Evolutionary conservation across 257 asterid genomes (phyloP).

Genomic region (Fraxinus quadrangulata): DNA sequence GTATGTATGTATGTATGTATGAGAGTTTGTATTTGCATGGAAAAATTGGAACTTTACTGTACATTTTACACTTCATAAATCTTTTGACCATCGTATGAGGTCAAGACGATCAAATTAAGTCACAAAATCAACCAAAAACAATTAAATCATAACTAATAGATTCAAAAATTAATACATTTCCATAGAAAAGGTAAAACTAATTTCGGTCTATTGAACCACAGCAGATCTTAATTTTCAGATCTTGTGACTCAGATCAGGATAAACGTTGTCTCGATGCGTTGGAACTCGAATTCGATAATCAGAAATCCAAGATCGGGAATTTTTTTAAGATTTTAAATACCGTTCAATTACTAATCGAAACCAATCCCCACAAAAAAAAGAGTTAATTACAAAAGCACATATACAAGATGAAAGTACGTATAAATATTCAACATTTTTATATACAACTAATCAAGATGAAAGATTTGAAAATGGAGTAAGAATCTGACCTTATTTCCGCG

Average conservation of each 20-base stretch:
- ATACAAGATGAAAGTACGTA: too few species aligned
- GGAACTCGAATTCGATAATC: neutral
- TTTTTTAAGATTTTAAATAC: neutral
- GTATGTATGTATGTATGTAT: too few species aligned
- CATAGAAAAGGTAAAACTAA: neutral
- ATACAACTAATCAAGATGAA: neutral
- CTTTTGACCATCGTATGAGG: neutral
- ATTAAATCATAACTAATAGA: neutral
- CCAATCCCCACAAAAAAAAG: neutral
- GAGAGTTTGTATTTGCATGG: too few species aligned
- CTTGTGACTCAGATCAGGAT: neutral
- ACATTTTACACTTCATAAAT: too few species aligned
- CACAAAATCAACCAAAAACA: neutral
- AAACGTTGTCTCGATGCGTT: neutral
- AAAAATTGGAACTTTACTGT: neutral
- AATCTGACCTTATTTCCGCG: neutral
- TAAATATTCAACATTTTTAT: too few species aligned
- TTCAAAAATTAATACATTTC: neutral
- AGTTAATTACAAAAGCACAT: neutral
- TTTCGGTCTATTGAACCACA: neutral
- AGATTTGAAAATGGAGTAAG: neutral
- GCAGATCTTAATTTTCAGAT: neutral
- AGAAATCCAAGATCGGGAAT: neutral
- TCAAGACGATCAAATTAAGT: neutral
- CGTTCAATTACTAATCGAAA: neutral